Percentiles rank a stretch among this genome's conserved stretches.
phyloP scores from a whole-genome alignment of 441 rosid genomes.

The Mallotus repandus region DNA sequence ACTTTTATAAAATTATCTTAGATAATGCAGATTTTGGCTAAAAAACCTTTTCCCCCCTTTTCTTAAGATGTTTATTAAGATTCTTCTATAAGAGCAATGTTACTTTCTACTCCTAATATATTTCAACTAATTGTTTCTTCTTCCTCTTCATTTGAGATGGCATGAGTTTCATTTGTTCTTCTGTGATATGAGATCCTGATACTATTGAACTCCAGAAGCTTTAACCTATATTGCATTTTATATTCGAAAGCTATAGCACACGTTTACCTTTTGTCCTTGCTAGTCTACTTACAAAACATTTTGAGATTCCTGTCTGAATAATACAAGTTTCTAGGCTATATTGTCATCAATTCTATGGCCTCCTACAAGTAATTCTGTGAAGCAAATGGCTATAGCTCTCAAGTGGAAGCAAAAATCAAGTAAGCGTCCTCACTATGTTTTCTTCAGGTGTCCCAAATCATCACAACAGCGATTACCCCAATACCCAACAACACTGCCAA shows the following conservation, averaged over 20 bases:
- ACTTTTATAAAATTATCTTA: too few species aligned
- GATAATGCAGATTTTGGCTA: too few species aligned
- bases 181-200: too few species aligned
- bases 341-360: background rate
- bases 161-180: background rate
- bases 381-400: background rate
- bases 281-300: background rate
- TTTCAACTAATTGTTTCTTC: background rate
- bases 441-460: slow-evolving; percentile 73
- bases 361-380: background rate
- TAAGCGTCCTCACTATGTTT: background rate
- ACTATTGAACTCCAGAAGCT: too few species aligned
- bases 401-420: background rate
- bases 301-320: background rate
- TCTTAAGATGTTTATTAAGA: background rate
- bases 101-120: background rate
- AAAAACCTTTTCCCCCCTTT: background rate
- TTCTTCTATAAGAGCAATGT: background rate
- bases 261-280: background rate
- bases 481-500: slow-evolving; percentile 63
- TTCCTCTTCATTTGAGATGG: background rate
- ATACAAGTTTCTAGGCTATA: background rate
- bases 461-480: slow-evolving; percentile 67
- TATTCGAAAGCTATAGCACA: background rate
- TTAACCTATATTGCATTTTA: too few species aligned